Base-by-base conservation (phyloP, 2,329 filamentous ascomycete genomes). In the Aspergillus aculeatinus region DNA sequence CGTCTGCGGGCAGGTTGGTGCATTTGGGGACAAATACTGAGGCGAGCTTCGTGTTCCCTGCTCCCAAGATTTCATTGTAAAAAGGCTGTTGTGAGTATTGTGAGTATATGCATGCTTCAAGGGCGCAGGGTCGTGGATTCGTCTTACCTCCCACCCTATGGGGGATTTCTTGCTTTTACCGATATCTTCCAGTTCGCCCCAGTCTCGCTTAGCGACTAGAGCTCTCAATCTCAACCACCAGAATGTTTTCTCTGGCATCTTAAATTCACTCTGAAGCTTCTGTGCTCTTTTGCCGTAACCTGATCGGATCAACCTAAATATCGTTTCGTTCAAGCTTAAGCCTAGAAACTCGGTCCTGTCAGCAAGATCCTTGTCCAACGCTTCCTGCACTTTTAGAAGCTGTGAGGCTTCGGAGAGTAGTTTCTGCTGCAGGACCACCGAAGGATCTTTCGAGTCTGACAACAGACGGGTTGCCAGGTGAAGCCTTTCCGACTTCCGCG, bases 91-190 rank as follows among this genome's bases (percentile, higher is more conserved):
- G 55, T 65, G 48, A 61, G 62, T 60, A 61, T 31, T 67, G 70
- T 77, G 51, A 76, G 74, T 66, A 55, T 57, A 44, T 66, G 57
- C 56, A 65, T 48, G 60, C 59, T 61, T 49, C 23, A 57, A 49
- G 58, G 25, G 64, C 62, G 39, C 39, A 48, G 48, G 48, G 50
- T 19, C 58, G 49, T 54, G 42, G 54, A 60, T 57, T 48, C 79
- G 87, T 81, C 87, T 81, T 77, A 92, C 90, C 85, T 96, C 92
- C 95, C 95, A 99, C 11, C 94, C 94, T 72, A 99, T 98, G 0
- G 94, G 91, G 60, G 90, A 95, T 76, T 93, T 96, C 71, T 90
- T 85, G 44, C 76, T 86, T 70, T 83, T 84, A 39, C 86, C 85
- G 67, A 92, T 85, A 67, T 97, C 93, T 74, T 98, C 93, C 60